Conservation (phyloP, 305 asterid genomes). For the Stenogyne calaminthoides region DNA sequence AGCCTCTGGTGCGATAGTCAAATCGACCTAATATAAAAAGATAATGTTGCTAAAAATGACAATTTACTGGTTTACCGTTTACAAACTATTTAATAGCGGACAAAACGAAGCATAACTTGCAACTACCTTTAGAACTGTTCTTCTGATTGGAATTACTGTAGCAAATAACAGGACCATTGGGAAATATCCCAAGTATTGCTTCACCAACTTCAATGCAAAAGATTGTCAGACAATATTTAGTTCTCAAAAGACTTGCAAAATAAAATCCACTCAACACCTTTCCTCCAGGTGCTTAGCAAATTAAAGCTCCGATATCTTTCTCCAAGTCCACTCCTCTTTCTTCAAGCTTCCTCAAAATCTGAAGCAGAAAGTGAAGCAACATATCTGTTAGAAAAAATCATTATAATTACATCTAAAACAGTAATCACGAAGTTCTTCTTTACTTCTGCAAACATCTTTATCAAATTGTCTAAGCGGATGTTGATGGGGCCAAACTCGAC, state of each 20-base stretch:
- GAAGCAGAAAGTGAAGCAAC: conserved; percentile 35
- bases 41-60: conserved; percentile 19
- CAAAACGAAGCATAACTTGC: conserved; percentile 29
- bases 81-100: conserved; percentile 22
- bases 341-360: conserved; percentile 96
- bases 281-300: conserved; percentile 97
- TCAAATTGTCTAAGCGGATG: conserved; percentile 97
- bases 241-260: conserved; percentile 21
- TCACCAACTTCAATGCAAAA: conserved; percentile 67
- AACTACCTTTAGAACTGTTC: conserved; percentile 95
- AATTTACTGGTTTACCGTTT: conserved; percentile 23
- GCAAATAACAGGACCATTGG: conserved; percentile 89
- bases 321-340: conserved; percentile 82
- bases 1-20: conserved; percentile 77
- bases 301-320: conserved; percentile 91
- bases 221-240: conserved; percentile 28
- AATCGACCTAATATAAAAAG: conserved; percentile 66
- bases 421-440: conserved; percentile 12
- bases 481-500: conserved; percentile 97
- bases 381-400: conserved; percentile 10
- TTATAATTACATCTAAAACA: conserved; percentile 26
- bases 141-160: conserved; percentile 95
- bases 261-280: conserved; percentile 53
- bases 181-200: conserved; percentile 81
- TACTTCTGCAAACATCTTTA: conserved; percentile 81